Evolutionary conservation across 2,329 filamentous ascomycete genomes (phyloP), one percentile per base, ranked within the genome.

Genomic region (Fusarium sp.): DNA sequence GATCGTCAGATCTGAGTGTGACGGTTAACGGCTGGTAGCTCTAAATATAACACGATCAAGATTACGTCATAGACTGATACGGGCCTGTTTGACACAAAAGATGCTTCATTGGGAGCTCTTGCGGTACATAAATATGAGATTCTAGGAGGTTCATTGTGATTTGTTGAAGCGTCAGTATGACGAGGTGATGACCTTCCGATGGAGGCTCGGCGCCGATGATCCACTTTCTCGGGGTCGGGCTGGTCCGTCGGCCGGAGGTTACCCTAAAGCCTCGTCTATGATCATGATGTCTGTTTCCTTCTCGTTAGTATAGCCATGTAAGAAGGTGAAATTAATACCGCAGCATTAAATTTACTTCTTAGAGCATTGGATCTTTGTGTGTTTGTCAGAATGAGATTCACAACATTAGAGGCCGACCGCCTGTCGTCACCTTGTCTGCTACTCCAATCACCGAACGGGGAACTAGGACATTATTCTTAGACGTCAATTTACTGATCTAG

Each of bases 41-140:
- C 44, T 11, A 11, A 16, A 46, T 46, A 46, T n/a, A 46, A 25
- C 10, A 25, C 6, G 14, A 6, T 29, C 44, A 5, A 16, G 0
- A n/a, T 60, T 73, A 74, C 72, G 72, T 74, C 72, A 74, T 74
- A 41, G 65, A 63, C 33, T n/a, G 25, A 56, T 19, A 15, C 29
- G 3, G 16, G n/a, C 35, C 16, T 23, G 14, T 5, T n/a, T 37
- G 29, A 27, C 18, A 29, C 27, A 23, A 14, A n/a, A 19, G 10
- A 44, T 23, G 10, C 21, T 23, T 35, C 5, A 23, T 19, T 11
- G 10, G 10, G 5, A 27, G 7, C 4, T 29, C 2, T 25, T 35
- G 39, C 10, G 18, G 15, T 16, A 37, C 19, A 19, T 49, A 37
- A n/a, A 25, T 1, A 42, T 27, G n/a, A 27, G 35, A 41, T n/a